Evolutionary conservation across 1,139 yeast species (phyloP), one percentile per base, ranked within the genome.

Genomic region (Hansenula sp.): DNA sequence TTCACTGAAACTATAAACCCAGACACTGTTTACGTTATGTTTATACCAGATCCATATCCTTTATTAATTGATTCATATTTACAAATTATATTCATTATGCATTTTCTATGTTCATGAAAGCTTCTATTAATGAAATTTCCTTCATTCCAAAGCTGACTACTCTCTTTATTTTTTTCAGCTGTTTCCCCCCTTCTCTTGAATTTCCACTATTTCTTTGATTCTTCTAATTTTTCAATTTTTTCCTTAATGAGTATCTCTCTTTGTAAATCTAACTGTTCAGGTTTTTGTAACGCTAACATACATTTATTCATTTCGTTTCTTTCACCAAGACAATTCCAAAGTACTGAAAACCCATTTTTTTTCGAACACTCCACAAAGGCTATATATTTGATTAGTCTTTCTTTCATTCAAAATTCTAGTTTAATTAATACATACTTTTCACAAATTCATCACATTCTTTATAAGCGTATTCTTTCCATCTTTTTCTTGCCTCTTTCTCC

Each of bases 381-480:
- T 57, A 55, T 36, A 25, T 8, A 25, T 25, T 25, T 28, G 8
- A 21, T 21, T 9, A 21, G 25, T 21, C n/a, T n/a, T n/a, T n/a
- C n/a, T n/a, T n/a, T n/a, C n/a, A n/a, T n/a, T n/a, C n/a, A n/a
- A n/a, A n/a, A n/a, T n/a, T n/a, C n/a, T n/a, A n/a, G n/a, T n/a
- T n/a, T n/a, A n/a, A n/a, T n/a, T n/a, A n/a, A 16, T 28, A 60
- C 74, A 60, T 59, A 46, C 72, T 76, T 57, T 71, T 72, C 41
- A 86, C 89, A 47, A 74, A 68, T 32, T 75, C 82, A 55, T 84
- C 90, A 63, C 97, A 90, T 50, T 70, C 67, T 41, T 76, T 72
- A 67, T 89, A 86, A 0, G 96, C 80, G 61, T 76, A 76, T 49
- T 74, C 79, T 64, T 89, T 85, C 81, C 94, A 82, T 56, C 89